Base-by-base conservation (phyloP, 2,329 filamentous ascomycete species). In the Monilinia vaccinii-corymbosi region DNA sequence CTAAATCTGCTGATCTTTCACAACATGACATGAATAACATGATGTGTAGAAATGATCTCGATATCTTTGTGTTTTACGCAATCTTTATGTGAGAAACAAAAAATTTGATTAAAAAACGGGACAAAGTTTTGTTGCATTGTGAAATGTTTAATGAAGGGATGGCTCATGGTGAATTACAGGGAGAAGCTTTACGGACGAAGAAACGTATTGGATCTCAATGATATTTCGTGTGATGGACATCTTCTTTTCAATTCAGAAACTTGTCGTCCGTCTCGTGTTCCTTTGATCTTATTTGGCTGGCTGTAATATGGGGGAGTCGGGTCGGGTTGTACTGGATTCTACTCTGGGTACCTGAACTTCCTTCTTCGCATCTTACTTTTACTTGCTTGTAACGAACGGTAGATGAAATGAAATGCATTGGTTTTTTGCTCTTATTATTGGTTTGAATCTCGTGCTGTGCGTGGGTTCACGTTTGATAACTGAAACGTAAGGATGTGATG, bases 361-460 rank as follows among this genome's bases (percentile, higher is more conserved):
- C 44, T 16, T 25, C n/a, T 53, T 44, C 38, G 13, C 51, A 44
- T 32, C 44, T 64, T 52, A 60, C 52, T 61, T 45, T 66, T 56
- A 58, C 51, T 61, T 45, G 58, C 64, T 65, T 65, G 64, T 62
- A 61, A 62, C 58, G 61, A 61, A 62, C 58, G 61, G 60, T 64
- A 65, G 62, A 66, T 60, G 40, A 55, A 61, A 62, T 56, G n/a
- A 28, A 44, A 44, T 16, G n/a, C n/a, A n/a, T n/a, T n/a, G 25
- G 49, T 31, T 28, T 2, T 16, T 53, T 16, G 23, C 16, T 42
- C 25, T 23, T 16, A 36, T 46, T 9, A n/a, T 44, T 46, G 8
- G 10, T 46, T 16, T 32, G 11, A 11, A 10, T 34, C n/a, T 45
- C n/a, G n/a, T 46, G 13, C 45, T 46, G 4, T 34, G n/a, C 34